phyloP scores from a whole-genome alignment of 2,329 filamentous ascomycete genomes.

The Colletotrichum salicis region DNA sequence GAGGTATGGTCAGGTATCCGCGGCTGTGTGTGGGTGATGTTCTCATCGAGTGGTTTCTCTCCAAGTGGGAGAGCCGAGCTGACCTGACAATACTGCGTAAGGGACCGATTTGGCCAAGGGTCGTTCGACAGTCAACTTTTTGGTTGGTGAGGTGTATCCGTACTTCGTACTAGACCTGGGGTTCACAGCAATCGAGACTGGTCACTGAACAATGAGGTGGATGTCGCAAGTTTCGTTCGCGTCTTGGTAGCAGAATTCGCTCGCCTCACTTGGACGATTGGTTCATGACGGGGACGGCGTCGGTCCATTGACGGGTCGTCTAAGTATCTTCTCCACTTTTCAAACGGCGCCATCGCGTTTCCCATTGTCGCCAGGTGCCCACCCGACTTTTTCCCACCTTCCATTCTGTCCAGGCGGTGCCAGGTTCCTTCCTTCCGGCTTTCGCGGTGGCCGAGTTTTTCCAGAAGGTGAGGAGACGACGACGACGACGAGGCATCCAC shows the following conservation, averaged over 20 bases:
- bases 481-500: slow-evolving; percentile 1
- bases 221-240: slow-evolving; percentile 13
- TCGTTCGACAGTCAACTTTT: background rate
- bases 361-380: background rate
- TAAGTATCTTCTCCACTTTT: slow-evolving; percentile 20
- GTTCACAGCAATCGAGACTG: background rate
- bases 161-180: background rate
- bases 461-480: slow-evolving; percentile 31
- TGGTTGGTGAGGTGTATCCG: background rate
- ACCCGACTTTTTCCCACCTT: background rate
- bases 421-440: slow-evolving; percentile 22
- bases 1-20: slow-evolving; percentile 4
- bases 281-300: slow-evolving; percentile 29
- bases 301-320: slow-evolving; percentile 30
- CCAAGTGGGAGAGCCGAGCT: background rate
- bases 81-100: background rate
- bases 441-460: slow-evolving; percentile 32
- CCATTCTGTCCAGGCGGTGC: background rate
- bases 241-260: slow-evolving; percentile 14
- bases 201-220: background rate
- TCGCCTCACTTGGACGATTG: slow-evolving; percentile 37
- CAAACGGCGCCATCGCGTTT: slow-evolving; percentile 26
- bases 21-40: slow-evolving; percentile 2
- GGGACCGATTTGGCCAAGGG: slow-evolving; percentile 11
- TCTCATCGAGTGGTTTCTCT: background rate